Conservation (phyloP, 495 filamentous ascomycete genomes). For the Xylaria scruposa region DNA sequence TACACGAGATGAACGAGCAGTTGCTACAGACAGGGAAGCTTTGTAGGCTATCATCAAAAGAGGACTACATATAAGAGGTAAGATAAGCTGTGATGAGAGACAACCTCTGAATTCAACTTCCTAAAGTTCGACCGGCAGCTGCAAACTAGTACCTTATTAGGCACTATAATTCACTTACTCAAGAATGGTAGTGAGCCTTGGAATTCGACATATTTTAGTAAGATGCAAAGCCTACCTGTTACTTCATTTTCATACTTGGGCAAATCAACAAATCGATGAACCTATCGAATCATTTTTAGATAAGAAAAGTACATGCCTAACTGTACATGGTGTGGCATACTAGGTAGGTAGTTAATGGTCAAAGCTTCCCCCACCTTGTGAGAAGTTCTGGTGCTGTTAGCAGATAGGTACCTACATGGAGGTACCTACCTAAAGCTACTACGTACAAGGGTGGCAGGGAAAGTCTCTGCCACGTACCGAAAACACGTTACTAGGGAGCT, state of each 20-base stretch:
- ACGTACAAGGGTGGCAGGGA: not conserved
- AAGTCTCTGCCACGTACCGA: not conserved
- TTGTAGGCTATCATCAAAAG: not conserved
- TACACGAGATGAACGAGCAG: not conserved
- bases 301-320: not conserved
- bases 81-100: not conserved
- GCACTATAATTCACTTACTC: not conserved
- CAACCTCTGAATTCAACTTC: not conserved
- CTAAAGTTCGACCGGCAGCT: not conserved
- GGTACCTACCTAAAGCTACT: not conserved
- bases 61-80: not conserved
- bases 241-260: no score
- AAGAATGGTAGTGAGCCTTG: not conserved
- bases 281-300: not conserved
- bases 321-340: not conserved
- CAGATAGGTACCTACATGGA: not conserved
- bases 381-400: not conserved
- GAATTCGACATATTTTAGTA: not conserved
- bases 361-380: constrained; percentile 14
- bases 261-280: not conserved
- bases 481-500: not conserved
- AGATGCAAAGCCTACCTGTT: not conserved
- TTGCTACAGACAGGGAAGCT: not conserved
- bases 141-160: not conserved
- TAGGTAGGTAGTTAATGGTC: not conserved